Percentiles rank a stretch among this genome's conserved stretches.
phyloP scores from a whole-genome alignment of 331 rosid genomes.

The Telfairia occidentalis region DNA sequence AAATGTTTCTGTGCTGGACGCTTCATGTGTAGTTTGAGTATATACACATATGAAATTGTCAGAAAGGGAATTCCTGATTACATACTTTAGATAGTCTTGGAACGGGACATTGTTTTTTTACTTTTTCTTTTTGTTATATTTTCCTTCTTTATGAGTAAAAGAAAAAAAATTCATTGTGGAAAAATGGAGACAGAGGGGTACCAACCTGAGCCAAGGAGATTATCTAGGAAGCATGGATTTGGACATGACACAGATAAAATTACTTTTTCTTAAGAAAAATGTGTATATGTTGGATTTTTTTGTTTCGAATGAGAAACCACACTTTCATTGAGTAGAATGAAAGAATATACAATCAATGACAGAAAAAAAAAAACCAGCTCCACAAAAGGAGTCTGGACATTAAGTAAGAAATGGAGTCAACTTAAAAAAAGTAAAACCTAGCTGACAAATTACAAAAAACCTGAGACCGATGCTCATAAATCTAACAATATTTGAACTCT shows the following conservation, averaged over 20 bases:
- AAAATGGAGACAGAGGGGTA: neutral
- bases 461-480: no score
- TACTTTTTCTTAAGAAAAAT: no score
- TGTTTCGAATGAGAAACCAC: no score
- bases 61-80: neutral
- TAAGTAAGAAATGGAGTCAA: no score
- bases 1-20: neutral
- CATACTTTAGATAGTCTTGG: neutral
- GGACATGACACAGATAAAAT: neutral
- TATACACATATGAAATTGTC: neutral
- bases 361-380: no score
- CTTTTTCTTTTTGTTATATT: neutral
- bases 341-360: no score
- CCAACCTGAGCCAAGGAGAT: neutral
- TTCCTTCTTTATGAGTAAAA: neutral
- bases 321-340: no score
- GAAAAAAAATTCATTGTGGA: neutral
- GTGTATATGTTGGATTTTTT: neutral
- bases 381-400: no score
- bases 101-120: neutral
- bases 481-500: no score
- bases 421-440: no score
- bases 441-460: no score
- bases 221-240: neutral
- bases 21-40: neutral